A percentile compares a stretch with the other conserved stretches of the same genome.
Evolutionary conservation across 225 moss, liverwort and hornwort species (phyloP).

Genomic region (Ulota crispa): DNA sequence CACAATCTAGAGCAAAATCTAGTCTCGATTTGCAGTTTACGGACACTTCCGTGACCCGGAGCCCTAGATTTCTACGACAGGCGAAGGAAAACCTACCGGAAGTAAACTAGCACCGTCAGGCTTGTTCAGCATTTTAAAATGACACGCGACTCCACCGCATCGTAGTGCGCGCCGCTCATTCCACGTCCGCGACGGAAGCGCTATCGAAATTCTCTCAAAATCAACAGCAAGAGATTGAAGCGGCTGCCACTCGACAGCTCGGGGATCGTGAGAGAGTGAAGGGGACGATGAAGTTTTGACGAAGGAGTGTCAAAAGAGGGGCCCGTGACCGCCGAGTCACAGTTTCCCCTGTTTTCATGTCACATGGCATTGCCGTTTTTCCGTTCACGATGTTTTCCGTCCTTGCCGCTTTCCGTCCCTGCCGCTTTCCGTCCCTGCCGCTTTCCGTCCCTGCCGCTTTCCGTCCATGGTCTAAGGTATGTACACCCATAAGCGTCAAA

Average conservation of each 20-base stretch:
- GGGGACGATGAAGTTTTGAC: neutral
- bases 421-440: too few species aligned
- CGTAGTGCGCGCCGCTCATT: neutral
- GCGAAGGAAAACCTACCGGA: neutral
- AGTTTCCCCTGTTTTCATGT: neutral
- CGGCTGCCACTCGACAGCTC: neutral
- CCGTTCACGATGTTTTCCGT: too few species aligned
- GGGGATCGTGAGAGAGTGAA: neutral
- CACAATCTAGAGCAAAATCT: neutral
- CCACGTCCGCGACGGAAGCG: neutral
- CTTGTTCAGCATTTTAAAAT: slow-evolving; percentile 4
- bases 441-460: too few species aligned
- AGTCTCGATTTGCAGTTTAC: neutral
- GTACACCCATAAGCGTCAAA: too few species aligned
- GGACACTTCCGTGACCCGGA: neutral
- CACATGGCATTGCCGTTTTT: too few species aligned
- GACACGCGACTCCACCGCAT: neutral
- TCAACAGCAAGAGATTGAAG: neutral
- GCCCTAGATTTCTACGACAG: neutral
- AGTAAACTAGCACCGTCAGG: neutral
- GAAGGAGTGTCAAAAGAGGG: neutral
- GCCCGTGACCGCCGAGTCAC: neutral
- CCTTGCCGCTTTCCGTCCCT: too few species aligned
- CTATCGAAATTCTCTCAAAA: neutral
- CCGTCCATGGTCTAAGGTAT: too few species aligned